Percentiles rank a stretch among this genome's conserved stretches.
Conservation (phyloP, 2,329 filamentous ascomycete species). For the Cordyceps fumosorosea region DNA sequence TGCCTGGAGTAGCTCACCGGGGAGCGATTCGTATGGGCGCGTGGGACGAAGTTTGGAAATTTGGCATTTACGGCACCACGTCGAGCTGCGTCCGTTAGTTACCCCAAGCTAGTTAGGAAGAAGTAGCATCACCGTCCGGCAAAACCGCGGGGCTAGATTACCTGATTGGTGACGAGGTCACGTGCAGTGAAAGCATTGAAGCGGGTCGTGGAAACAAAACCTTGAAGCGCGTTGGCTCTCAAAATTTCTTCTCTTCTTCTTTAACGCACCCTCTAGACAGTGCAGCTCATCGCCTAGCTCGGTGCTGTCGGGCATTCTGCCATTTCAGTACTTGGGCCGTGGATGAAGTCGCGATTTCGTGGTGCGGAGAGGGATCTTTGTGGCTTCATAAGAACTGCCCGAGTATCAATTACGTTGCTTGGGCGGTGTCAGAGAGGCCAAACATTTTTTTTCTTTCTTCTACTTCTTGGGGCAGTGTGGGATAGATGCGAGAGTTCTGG, state of each 20-base stretch:
- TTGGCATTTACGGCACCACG: neutral
- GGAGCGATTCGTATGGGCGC: neutral
- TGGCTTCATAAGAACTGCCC: slow-evolving; percentile 53
- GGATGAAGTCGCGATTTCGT: slow-evolving; percentile 59
- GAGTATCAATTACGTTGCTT: slow-evolving; percentile 34
- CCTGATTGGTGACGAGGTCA: neutral
- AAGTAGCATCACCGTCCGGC: slow-evolving; percentile 14
- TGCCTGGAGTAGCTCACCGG: slow-evolving; percentile 17
- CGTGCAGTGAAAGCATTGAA: neutral
- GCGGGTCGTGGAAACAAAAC: slow-evolving; percentile 7
- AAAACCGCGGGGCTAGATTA: slow-evolving; percentile 14
- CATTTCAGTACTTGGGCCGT: slow-evolving; percentile 46
- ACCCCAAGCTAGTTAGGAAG: slow-evolving; percentile 4
- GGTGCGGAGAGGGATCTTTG: slow-evolving; percentile 42
- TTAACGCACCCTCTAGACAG: slow-evolving; percentile 79
- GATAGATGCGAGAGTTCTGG: neutral
- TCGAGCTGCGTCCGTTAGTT: neutral
- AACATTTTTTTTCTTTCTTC: slow-evolving; percentile 24
- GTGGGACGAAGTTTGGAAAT: slow-evolving; percentile 10
- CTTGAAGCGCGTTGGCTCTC: slow-evolving; percentile 12
- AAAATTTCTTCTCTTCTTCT: slow-evolving; percentile 33
- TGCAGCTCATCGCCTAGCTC: slow-evolving; percentile 64
- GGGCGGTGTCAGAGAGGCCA: slow-evolving; percentile 38
- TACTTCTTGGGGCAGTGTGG: neutral
- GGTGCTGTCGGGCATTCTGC: slow-evolving; percentile 64